phyloP scores from a whole-genome alignment of 495 filamentous ascomycete species.

The Trichoderma orchidacearum region DNA sequence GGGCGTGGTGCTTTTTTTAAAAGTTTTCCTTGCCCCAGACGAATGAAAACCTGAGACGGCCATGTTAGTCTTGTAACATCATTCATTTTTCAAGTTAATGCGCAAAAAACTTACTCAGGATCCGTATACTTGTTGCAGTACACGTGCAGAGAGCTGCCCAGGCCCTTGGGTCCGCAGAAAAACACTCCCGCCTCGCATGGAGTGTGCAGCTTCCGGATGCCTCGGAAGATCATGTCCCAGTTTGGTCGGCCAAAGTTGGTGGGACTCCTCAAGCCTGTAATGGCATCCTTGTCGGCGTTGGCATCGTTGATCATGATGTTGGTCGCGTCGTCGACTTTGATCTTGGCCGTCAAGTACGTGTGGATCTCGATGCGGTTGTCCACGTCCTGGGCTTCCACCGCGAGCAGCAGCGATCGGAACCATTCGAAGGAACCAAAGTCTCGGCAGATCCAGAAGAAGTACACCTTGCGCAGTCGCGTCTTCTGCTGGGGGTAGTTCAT shows the following conservation, averaged over 20 bases:
- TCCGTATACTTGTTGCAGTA: slow-evolving; percentile 71
- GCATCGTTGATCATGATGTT: slow-evolving; percentile 81
- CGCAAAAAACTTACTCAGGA: slow-evolving; percentile 38
- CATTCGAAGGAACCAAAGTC: slow-evolving; percentile 72
- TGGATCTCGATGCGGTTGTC: slow-evolving; percentile 69
- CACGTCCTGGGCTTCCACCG: slow-evolving; percentile 73
- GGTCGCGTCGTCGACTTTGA: slow-evolving; percentile 64
- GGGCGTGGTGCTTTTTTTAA: slow-evolving; percentile 21
- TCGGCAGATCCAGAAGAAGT: slow-evolving; percentile 77
- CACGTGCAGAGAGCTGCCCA: slow-evolving; percentile 54
- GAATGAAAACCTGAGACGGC: slow-evolving; percentile 33
- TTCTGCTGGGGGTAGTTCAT: slow-evolving; percentile 69
- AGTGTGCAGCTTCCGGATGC: slow-evolving; percentile 56
- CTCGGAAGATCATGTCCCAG: slow-evolving; percentile 69
- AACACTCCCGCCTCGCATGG: slow-evolving; percentile 66
- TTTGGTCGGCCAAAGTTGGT: slow-evolving; percentile 70
- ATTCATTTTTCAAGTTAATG: not conserved
- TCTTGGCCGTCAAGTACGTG: slow-evolving; percentile 61
- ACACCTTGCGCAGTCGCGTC: slow-evolving; percentile 62
- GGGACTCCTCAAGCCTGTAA: slow-evolving; percentile 59
- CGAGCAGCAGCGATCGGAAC: slow-evolving; percentile 65
- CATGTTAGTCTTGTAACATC: not conserved
- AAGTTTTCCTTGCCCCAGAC: slow-evolving; percentile 74
- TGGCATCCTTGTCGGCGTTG: slow-evolving; percentile 63
- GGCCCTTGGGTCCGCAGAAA: slow-evolving; percentile 63